Percentiles rank a stretch among this genome's conserved stretches.
phyloP scores from a whole-genome alignment of 2,329 filamentous ascomycete species.

The Biscogniauxia marginata region DNA sequence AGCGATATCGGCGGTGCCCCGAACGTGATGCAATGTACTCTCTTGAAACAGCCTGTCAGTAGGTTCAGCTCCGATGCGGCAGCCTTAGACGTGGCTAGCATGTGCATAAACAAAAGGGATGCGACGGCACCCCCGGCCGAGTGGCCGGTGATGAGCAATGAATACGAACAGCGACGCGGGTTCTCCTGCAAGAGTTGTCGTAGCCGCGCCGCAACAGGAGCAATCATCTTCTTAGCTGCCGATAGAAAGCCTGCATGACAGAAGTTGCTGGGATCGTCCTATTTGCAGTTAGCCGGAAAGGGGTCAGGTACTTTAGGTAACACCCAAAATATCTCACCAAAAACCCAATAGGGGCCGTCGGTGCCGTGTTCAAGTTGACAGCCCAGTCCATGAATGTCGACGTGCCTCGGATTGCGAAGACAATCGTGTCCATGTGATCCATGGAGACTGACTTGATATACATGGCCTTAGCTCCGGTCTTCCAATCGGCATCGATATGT shows the following conservation, averaged over 20 bases:
- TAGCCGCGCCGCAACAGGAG: conserved; percentile 68
- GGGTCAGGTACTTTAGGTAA: conserved; percentile 4
- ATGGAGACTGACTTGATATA: conserved; percentile 78
- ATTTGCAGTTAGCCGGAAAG: conserved; percentile 1
- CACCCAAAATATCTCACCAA: conserved; percentile 45
- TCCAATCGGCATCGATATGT: conserved; percentile 70
- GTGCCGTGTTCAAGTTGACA: conserved; percentile 73
- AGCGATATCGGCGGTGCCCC: conserved; percentile 78
- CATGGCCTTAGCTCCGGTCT: conserved; percentile 79
- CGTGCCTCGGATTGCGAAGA: conserved; percentile 81
- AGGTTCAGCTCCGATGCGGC: conserved; percentile 67
- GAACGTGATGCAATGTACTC: conserved; percentile 82
- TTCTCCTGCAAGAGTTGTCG: conserved; percentile 70
- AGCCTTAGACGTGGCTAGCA: conserved; percentile 59
- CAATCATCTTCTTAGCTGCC: conserved; percentile 73
- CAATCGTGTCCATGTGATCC: conserved; percentile 74
- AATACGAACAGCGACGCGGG: conserved; percentile 62
- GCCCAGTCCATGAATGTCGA: conserved; percentile 83
- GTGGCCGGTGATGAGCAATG: conserved; percentile 80
- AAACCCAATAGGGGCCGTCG: conserved; percentile 65
- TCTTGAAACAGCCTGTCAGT: conserved; percentile 69
- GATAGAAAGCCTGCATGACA: conserved; percentile 80
- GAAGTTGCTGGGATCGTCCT: conserved; percentile 71
- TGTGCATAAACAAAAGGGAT: conserved; percentile 75
- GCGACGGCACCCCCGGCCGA: conserved; percentile 84